These are phyloP conservation scores for Lipomyces yarrowii DNA, from an alignment of 1,139 yeast genomes.

Conservation along the genomic window DNA sequence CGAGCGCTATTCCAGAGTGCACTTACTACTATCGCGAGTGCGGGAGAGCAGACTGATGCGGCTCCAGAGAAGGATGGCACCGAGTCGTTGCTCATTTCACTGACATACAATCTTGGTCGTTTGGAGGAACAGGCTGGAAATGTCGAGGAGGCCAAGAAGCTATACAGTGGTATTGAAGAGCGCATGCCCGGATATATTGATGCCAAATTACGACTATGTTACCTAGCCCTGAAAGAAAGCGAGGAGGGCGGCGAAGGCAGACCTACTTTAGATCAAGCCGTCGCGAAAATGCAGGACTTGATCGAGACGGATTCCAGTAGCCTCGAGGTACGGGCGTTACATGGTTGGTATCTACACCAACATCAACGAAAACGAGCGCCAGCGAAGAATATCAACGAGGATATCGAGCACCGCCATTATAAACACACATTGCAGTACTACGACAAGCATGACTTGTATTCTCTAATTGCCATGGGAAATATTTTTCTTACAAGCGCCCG, in stretches of 20 bases:
- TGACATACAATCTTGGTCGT: constrained; percentile 47
- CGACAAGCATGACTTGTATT: constrained; percentile 83
- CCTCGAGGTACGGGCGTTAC: constrained; percentile 84
- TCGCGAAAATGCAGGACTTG: constrained; percentile 56
- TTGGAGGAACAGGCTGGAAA: constrained; percentile 48
- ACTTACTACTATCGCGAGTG: constrained; percentile 41
- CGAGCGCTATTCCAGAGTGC: constrained; percentile 57
- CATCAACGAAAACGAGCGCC: constrained; percentile 43
- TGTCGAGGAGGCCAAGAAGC: constrained; percentile 50
- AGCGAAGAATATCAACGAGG: constrained; percentile 56
- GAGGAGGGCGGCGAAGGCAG: constrained; percentile 38
- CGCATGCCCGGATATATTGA: constrained; percentile 72
- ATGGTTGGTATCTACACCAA: constrained; percentile 82
- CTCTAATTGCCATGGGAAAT: constrained; percentile 87
- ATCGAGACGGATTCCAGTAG: constrained; percentile 60
- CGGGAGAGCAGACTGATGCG: constrained; percentile 50
- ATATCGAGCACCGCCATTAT: constrained; percentile 72
- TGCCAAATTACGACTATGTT: constrained; percentile 72
- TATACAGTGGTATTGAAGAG: constrained; percentile 59
- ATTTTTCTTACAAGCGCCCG: constrained; percentile 82
- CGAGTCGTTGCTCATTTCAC: constrained; percentile 37
- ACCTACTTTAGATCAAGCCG: constrained; percentile 48
- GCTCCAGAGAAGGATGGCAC: constrained; percentile 38
- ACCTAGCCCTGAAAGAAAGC: constrained; percentile 49
- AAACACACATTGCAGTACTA: constrained; percentile 79